Conservation (phyloP, 495 filamentous ascomycete genomes). For the Usnea hakonensis region DNA sequence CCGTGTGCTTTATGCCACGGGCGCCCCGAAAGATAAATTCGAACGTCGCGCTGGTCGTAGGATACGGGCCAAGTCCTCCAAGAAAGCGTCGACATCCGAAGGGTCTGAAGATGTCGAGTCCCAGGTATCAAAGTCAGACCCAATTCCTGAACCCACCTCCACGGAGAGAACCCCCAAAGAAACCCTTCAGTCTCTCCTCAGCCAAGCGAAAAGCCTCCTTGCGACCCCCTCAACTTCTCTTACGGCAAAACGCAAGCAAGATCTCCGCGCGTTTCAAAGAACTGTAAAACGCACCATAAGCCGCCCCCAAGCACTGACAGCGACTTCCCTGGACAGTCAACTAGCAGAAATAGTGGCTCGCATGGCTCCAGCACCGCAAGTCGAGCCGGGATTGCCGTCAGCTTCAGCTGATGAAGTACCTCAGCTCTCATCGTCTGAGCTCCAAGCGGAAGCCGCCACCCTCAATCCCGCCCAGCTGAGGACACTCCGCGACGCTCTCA, state of each 20-base stretch:
- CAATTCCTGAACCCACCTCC: constrained; percentile 11
- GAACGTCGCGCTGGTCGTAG: constrained; percentile 39
- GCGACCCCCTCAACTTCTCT: constrained; percentile 38
- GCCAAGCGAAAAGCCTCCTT: constrained; percentile 48
- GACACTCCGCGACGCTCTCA: constrained; percentile 40
- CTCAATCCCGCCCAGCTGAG: constrained; percentile 30
- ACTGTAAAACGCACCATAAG: constrained; percentile 48
- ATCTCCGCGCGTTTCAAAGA: constrained; percentile 50
- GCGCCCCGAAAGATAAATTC: constrained; percentile 53
- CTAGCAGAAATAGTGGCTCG: constrained; percentile 34
- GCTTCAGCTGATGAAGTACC: constrained; percentile 8
- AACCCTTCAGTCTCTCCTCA: constrained; percentile 44
- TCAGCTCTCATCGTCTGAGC: constrained; percentile 11
- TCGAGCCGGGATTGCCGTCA: not conserved
- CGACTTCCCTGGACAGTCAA: constrained; percentile 46
- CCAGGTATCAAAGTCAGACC: constrained; percentile 1
- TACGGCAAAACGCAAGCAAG: constrained; percentile 54
- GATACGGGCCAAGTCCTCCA: constrained; percentile 23
- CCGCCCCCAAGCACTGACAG: constrained; percentile 36
- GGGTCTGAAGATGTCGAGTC: constrained; percentile 24
- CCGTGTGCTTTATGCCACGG: constrained; percentile 79
- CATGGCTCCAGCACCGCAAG: constrained; percentile 1
- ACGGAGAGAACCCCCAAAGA: constrained; percentile 25
- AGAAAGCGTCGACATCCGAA: constrained; percentile 24
- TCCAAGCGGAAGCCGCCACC: constrained; percentile 13